A percentile compares a stretch with the other conserved stretches of the same genome.
Evolutionary conservation across 495 filamentous ascomycete genomes (phyloP).

Genomic region (Neurospora tetraspora): DNA sequence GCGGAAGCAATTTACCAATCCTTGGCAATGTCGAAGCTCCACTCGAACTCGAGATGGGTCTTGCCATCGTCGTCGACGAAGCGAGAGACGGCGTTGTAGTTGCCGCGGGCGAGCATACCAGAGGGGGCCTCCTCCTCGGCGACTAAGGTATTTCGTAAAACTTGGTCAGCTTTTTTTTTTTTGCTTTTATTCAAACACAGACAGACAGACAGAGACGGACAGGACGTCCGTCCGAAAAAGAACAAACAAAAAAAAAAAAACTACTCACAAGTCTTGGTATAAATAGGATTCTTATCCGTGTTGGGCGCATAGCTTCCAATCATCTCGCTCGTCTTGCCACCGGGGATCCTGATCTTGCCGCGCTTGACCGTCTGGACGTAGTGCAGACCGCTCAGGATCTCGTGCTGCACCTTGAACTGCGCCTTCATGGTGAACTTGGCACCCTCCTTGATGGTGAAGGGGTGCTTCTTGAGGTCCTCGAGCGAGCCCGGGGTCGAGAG

Average conservation of each 20-base stretch:
- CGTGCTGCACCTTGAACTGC: constrained; percentile 87
- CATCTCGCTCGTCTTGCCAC: constrained; percentile 90
- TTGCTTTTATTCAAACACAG: too few species aligned
- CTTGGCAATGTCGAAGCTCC: constrained; percentile 91
- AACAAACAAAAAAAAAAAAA: too few species aligned
- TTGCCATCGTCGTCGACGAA: constrained; percentile 91
- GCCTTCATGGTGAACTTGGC: constrained; percentile 86
- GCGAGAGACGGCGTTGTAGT: constrained; percentile 74
- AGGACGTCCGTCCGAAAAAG: too few species aligned
- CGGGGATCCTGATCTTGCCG: constrained; percentile 59
- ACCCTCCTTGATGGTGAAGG: constrained; percentile 96
- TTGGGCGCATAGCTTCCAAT: constrained; percentile 89
- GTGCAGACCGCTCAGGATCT: constrained; percentile 87
- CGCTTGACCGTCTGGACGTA: constrained; percentile 90
- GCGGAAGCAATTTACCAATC: constrained; percentile 54
- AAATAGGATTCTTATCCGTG: constrained; percentile 69
- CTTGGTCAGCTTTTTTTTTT: too few species aligned
- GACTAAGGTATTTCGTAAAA: too few species aligned
- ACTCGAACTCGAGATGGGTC: constrained; percentile 79
- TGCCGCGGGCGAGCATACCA: constrained; percentile 76
- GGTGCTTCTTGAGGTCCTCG: constrained; percentile 65
- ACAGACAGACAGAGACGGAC: too few species aligned
- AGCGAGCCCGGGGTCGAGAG: constrained; percentile 55
- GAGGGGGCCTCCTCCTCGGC: constrained; percentile 78
- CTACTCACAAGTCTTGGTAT: constrained; percentile 82